Evolutionary conservation across 2,329 filamentous ascomycete genomes (phyloP), one percentile per base, ranked within the genome.

Genomic region (Alternaria brassicicola): DNA sequence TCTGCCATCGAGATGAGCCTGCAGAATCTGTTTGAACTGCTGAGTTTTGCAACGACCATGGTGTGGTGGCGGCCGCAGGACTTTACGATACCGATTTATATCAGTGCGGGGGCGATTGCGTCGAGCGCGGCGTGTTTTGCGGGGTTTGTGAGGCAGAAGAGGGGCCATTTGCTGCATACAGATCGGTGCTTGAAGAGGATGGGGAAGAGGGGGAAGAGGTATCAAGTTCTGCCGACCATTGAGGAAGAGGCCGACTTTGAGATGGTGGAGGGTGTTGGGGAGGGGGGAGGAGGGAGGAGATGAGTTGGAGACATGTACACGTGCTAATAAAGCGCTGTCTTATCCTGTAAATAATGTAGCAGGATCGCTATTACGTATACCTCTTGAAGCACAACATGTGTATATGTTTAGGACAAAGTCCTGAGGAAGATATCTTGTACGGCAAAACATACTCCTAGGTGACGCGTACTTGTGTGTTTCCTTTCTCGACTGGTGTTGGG

Each of bases 1-100:
- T 92, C 89, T 0, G 80, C 88, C 0, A 83, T 86, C 7, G 90
- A 93, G 72, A 84, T 87, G 8, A 83, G 86, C 0, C 81, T 88
- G 36, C 90, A 93, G 71, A 92, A 88, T 60, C 64, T 85, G 0
- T 92, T 91, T 60, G 89, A 93, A 73, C 81, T 92, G 46, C 74
- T 87, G 1, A 88, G 89, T 0, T 92, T 86, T 68, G 81, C 81
- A 0, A 82, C 83, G 0, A 93, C 90, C 0, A 86, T 91, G 58
- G 70, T 88, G 4, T 91, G 88, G 60, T 81, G 84, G 1, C 77
- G 78, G 0, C 89, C 89, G 0, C 81, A 84, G 3, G 82, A 90
- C 66, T 93, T 93, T 71, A 79, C 80, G 54, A 88, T 84, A 70
- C 89, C 89, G 0, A 83, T 86, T 0, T 72, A 84, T 6, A 81